phyloP scores from a whole-genome alignment of 208 protist species.

The Trypanosoma platydactyli region DNA sequence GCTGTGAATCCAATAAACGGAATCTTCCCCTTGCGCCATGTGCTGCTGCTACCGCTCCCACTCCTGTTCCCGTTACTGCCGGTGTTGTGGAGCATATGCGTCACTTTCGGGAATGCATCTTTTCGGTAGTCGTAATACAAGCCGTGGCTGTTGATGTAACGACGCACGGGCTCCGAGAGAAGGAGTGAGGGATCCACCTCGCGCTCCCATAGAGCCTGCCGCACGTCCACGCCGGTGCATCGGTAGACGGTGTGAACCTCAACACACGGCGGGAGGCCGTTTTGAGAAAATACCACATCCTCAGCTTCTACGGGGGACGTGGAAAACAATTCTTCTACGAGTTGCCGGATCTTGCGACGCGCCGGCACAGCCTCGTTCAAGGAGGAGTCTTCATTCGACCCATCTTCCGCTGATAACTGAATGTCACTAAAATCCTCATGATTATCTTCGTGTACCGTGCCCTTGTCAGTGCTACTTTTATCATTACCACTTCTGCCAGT shows the following conservation, averaged over 20 bases:
- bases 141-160: constrained; percentile 78
- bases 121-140: constrained; percentile 85
- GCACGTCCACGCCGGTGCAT: constrained; percentile 78
- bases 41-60: constrained; percentile 8
- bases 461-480: neutral
- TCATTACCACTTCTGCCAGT: neutral
- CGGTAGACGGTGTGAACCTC: constrained; percentile 81
- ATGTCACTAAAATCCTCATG: neutral
- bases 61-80: constrained; percentile 13
- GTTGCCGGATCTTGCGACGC: constrained; percentile 63
- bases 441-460: neutral
- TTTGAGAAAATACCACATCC: neutral
- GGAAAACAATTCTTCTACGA: constrained; percentile 80
- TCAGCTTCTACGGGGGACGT: constrained; percentile 12
- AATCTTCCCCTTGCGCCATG: constrained; percentile 20
- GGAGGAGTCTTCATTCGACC: neutral
- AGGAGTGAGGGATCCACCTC: constrained; percentile 58
- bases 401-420: neutral
- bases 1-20: constrained; percentile 26
- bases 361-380: constrained; percentile 7
- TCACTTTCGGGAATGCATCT: constrained; percentile 27
- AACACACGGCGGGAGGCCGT: constrained; percentile 47
- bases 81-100: constrained; percentile 33
- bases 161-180: constrained; percentile 69
- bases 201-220: constrained; percentile 84